A percentile compares a stretch with the other conserved stretches of the same genome.
Evolutionary conservation across 441 rosid genomes (phyloP).

Genomic region (Brassica hybrid): DNA sequence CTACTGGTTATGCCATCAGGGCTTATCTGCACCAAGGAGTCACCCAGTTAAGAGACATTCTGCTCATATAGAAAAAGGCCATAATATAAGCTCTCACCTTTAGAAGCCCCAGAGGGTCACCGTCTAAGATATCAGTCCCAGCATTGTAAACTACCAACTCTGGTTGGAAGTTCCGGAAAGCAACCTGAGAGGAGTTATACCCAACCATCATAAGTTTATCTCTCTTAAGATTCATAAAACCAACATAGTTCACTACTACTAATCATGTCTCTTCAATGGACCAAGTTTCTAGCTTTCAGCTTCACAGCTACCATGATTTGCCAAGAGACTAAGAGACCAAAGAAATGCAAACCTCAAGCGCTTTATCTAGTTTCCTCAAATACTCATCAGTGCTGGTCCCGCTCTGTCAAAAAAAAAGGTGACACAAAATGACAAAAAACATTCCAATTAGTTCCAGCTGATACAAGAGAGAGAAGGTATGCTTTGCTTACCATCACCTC

Average conservation of each 20-base stretch:
- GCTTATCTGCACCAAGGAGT: slow-evolving; percentile 60
- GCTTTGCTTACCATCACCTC: slow-evolving; percentile 68
- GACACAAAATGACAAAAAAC: not conserved
- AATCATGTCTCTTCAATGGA: not conserved
- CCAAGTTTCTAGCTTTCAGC: slow-evolving; percentile 5
- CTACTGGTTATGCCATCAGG: slow-evolving; percentile 76
- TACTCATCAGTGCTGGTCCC: slow-evolving; percentile 82
- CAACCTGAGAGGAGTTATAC: slow-evolving; percentile 60
- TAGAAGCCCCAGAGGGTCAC: slow-evolving; percentile 90
- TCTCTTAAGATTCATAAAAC: slow-evolving; percentile 2
- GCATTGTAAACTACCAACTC: slow-evolving; percentile 91
- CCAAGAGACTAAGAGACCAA: slow-evolving; percentile 26
- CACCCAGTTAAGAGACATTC: slow-evolving; percentile 10
- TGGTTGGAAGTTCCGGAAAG: slow-evolving; percentile 64
- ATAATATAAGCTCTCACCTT: slow-evolving; percentile 49
- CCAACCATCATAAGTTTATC: not conserved
- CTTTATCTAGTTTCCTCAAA: slow-evolving; percentile 75
- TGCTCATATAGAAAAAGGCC: not conserved
- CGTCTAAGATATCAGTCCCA: slow-evolving; percentile 95
- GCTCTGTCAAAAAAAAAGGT: slow-evolving; percentile 51
- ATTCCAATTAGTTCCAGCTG: slow-evolving; percentile 19
- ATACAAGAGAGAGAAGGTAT: slow-evolving; percentile 18
- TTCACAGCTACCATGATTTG: not conserved
- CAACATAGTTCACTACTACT: not conserved
- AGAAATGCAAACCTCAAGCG: slow-evolving; percentile 69